A percentile compares a stretch with the other conserved stretches of the same genome.
phyloP scores from a whole-genome alignment of 768 basidiomycete species.

The Suillus lakei region DNA sequence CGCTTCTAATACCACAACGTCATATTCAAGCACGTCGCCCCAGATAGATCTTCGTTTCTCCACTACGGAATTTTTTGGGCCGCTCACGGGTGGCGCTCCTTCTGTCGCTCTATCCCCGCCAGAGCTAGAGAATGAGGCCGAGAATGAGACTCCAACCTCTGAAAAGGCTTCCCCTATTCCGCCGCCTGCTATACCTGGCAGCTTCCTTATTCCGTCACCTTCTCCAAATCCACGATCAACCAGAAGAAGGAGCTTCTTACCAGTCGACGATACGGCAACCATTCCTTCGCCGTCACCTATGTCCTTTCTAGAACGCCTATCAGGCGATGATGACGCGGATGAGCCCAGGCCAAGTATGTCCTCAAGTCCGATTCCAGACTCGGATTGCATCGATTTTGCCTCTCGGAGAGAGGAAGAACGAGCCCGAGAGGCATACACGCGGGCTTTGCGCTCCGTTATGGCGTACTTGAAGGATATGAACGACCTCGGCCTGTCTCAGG shows the following conservation, averaged over 20 bases:
- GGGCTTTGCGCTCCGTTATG: slow-evolving; percentile 90
- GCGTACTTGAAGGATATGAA: slow-evolving; percentile 96
- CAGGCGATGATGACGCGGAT: slow-evolving; percentile 42
- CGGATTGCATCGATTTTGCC: slow-evolving; percentile 46
- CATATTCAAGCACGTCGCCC: slow-evolving; percentile 50
- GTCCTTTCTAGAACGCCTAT: slow-evolving; percentile 58
- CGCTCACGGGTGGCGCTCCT: slow-evolving; percentile 43
- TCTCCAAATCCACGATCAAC: slow-evolving; percentile 52
- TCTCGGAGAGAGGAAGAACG: slow-evolving; percentile 73
- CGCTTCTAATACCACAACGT: slow-evolving; percentile 29
- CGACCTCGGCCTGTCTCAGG: slow-evolving; percentile 77
- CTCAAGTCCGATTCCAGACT: slow-evolving; percentile 50
- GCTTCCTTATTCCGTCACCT: slow-evolving; percentile 45
- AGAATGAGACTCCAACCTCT: slow-evolving; percentile 22
- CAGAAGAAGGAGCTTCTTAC: slow-evolving; percentile 89
- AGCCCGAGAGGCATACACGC: slow-evolving; percentile 70
- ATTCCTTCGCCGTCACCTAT: slow-evolving; percentile 70
- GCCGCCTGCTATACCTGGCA: slow-evolving; percentile 17
- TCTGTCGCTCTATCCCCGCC: slow-evolving; percentile 30
- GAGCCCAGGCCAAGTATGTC: slow-evolving; percentile 32
- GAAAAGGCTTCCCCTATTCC: slow-evolving; percentile 10
- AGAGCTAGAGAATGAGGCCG: slow-evolving; percentile 11
- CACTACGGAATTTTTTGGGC: slow-evolving; percentile 65
- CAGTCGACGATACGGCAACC: slow-evolving; percentile 70
- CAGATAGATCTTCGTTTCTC: slow-evolving; percentile 77